These are phyloP conservation scores for Tricholomella constricta DNA, from an alignment of 768 basidiomycete genomes.

Conservation along the genomic window DNA sequence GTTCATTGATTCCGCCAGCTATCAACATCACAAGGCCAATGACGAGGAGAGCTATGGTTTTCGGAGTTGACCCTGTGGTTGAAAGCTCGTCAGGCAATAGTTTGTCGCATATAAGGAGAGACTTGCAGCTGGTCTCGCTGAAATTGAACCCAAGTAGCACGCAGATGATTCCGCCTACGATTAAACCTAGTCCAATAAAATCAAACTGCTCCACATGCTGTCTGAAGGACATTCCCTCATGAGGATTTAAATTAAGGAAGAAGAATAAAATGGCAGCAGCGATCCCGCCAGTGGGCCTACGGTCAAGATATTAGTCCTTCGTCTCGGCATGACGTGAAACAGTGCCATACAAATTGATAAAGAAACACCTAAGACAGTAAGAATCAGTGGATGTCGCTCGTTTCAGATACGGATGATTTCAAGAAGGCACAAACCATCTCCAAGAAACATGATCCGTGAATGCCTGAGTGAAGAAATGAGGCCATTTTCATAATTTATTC, in stretches of 20 bases:
- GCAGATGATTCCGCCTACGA: conserved; percentile 67
- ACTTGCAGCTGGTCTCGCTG: conserved; percentile 67
- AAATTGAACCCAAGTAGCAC: conserved; percentile 74
- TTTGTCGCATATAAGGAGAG: not conserved
- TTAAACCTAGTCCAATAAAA: conserved; percentile 63
- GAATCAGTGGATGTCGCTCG: not conserved
- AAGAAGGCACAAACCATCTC: conserved; percentile 59
- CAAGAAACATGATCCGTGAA: conserved; percentile 77
- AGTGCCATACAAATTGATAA: conserved; percentile 67
- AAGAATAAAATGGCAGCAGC: conserved; percentile 63
- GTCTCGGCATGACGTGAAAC: not conserved
- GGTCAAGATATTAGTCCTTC: not conserved
- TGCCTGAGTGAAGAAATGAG: conserved; percentile 36
- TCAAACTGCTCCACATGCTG: conserved; percentile 71
- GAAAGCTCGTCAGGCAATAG: not conserved
- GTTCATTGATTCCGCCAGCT: conserved; percentile 56
- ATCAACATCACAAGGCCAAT: conserved; percentile 59
- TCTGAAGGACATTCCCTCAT: conserved; percentile 54
- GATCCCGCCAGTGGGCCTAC: conserved; percentile 72
- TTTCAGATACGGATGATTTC: not conserved
- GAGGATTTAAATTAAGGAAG: conserved; percentile 82
- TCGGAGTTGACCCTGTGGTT: conserved; percentile 54
- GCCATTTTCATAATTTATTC: not conserved
- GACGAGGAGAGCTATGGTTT: conserved; percentile 64
- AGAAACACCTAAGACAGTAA: conserved; percentile 58